phyloP scores from a whole-genome alignment of 768 basidiomycete species.

The Phlegmacium glaucopus region DNA sequence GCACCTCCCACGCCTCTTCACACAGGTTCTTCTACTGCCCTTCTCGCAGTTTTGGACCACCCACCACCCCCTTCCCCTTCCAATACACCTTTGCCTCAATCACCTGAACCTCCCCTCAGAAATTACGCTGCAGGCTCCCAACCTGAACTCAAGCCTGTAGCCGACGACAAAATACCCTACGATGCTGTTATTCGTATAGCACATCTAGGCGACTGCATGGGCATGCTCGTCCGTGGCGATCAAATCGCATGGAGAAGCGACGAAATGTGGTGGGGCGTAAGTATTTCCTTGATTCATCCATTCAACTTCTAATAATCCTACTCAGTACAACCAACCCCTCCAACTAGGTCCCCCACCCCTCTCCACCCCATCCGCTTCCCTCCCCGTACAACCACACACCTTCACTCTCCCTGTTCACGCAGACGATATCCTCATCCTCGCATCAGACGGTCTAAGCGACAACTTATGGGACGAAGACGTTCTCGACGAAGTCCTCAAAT shows the following conservation, averaged over 20 bases:
- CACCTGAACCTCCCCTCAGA: conserved; percentile 11
- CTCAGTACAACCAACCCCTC: conserved; percentile 43
- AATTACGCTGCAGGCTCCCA: conserved; percentile 21
- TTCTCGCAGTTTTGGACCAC: conserved; percentile 61
- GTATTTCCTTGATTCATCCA: conserved; percentile 19
- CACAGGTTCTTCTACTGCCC: conserved; percentile 65
- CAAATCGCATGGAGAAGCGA: conserved; percentile 81
- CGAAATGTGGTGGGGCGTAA: conserved; percentile 89
- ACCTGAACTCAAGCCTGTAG: background rate
- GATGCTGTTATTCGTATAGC: conserved; percentile 76
- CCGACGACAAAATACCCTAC: conserved; percentile 11
- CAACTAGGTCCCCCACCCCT: conserved; percentile 40
- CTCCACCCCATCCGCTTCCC: conserved; percentile 40
- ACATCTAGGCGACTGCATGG: conserved; percentile 86
- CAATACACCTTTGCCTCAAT: conserved; percentile 8
- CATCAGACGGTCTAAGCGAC: conserved; percentile 79
- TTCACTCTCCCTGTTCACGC: conserved; percentile 66
- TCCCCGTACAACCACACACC: conserved; percentile 36
- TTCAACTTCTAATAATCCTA: conserved; percentile 8
- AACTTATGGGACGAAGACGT: conserved; percentile 90
- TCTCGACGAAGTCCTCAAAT: conserved; percentile 71
- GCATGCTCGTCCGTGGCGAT: conserved; percentile 78
- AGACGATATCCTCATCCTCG: conserved; percentile 78
- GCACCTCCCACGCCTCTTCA: conserved; percentile 33
- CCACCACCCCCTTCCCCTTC: conserved; percentile 13